Evolutionary conservation across 148 eudicot species (phyloP).

Genomic region (Vaccinium myrtillus): DNA sequence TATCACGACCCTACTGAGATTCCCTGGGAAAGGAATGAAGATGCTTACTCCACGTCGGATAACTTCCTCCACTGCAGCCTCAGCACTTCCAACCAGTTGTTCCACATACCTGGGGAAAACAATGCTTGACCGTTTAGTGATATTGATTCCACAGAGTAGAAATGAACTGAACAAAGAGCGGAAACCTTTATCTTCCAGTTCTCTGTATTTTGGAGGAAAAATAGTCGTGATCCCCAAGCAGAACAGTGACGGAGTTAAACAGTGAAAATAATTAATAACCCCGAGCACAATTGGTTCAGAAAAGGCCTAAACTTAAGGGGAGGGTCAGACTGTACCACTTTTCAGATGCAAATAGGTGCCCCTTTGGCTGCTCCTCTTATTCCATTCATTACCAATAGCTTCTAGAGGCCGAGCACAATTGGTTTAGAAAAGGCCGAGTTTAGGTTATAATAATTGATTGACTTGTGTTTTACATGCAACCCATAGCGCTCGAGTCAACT

Average conservation of each 20-base stretch:
- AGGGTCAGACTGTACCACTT: background rate
- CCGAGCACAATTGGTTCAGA: background rate
- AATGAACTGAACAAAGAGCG: background rate
- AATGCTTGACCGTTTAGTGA: background rate
- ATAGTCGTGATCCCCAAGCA: background rate
- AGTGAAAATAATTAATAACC: background rate
- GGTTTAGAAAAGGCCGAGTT: background rate
- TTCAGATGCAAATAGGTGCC: background rate
- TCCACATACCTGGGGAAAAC: conserved; percentile 69
- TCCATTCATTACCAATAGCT: background rate
- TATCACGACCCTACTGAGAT: background rate
- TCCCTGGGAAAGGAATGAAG: conserved; percentile 9
- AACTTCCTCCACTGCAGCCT: conserved; percentile 96
- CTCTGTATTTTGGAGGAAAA: background rate
- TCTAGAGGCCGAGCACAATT: background rate
- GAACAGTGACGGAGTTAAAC: background rate
- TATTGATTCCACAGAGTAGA: background rate
- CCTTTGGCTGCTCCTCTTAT: background rate
- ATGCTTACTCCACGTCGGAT: conserved; percentile 72
- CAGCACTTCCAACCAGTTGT: conserved; percentile 90
- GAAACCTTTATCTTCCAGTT: background rate
- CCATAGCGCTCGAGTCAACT: background rate
- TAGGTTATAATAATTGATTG: background rate
- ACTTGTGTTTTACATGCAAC: background rate
- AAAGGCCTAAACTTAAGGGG: background rate